These are phyloP conservation scores for Metschnikowia koreensis DNA, from an alignment of 805 yeast species.

Conservation along the genomic window DNA sequence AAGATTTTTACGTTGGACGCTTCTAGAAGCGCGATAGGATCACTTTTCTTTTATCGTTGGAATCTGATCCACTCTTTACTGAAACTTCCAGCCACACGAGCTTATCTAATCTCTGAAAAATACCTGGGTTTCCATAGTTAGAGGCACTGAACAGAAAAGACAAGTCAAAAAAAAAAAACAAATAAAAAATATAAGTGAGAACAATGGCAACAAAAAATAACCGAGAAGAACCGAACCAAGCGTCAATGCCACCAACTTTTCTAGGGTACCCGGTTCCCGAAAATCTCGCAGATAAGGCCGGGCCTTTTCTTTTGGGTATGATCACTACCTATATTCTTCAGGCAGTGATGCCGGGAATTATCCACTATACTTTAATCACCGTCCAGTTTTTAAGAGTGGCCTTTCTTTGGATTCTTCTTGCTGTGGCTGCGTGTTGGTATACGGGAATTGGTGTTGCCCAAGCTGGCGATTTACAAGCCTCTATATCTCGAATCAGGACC, in stretches of 20 bases:
- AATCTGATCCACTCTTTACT: no score
- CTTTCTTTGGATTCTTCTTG: constrained; percentile 23
- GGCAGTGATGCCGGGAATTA: constrained; percentile 22
- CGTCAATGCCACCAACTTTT: background rate
- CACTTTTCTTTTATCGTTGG: no score
- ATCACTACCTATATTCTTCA: constrained; percentile 23
- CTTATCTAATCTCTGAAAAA: no score
- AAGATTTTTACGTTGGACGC: no score
- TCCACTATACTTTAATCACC: constrained; percentile 19
- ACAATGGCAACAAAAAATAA: background rate
- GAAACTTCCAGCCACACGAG: no score
- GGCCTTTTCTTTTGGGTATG: constrained; percentile 29
- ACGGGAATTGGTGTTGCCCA: constrained; percentile 21
- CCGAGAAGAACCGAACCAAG: background rate
- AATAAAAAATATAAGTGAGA: background rate
- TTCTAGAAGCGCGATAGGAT: no score
- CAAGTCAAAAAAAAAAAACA: no score
- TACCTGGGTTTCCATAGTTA: no score
- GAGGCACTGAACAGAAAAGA: no score
- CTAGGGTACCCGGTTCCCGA: background rate
- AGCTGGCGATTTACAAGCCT: background rate
- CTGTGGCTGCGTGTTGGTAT: constrained; percentile 30
- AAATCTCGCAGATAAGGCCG: background rate
- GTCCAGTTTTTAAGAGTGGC: constrained; percentile 24
- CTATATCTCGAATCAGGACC: background rate